A percentile compares a stretch with the other conserved stretches of the same genome.
phyloP scores from a whole-genome alignment of 225 moss, liverwort and hornwort genomes.

The Physcomitrium patens region DNA sequence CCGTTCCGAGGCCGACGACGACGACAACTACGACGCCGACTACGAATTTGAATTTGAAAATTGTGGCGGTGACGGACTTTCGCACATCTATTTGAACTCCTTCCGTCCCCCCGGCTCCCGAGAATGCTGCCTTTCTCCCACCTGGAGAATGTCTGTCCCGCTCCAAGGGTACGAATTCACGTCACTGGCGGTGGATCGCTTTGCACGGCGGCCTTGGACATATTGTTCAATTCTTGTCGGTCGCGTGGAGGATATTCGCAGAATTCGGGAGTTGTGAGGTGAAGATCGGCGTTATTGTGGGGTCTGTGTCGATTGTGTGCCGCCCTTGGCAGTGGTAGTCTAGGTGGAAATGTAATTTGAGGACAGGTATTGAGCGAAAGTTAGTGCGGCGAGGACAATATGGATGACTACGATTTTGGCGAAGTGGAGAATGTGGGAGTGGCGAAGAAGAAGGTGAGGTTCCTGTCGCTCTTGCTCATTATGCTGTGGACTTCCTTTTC shows the following conservation, averaged over 20 bases:
- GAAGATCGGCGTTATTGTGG: too few species aligned
- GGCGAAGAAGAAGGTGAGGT: slow-evolving; percentile 45
- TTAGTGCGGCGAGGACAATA: not conserved
- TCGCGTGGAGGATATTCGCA: too few species aligned
- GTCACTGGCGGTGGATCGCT: too few species aligned
- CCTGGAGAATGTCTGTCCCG: not conserved
- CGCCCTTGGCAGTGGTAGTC: not conserved
- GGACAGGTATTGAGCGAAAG: not conserved
- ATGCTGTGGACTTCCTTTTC: too few species aligned
- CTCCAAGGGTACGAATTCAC: not conserved
- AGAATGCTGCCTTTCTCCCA: slow-evolving; percentile 9
- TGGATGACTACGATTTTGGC: slow-evolving; percentile 37
- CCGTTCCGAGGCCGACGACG: not conserved
- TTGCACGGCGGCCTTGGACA: too few species aligned
- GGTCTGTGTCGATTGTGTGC: not conserved
- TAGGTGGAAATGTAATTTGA: not conserved
- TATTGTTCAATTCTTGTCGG: too few species aligned
- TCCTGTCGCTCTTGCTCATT: too few species aligned
- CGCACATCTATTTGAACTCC: slow-evolving; percentile 3
- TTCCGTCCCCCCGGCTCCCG: accelerated
- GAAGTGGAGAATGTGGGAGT: slow-evolving; percentile 48
- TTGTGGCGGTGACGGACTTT: slow-evolving; percentile 28
- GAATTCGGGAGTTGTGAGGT: too few species aligned
- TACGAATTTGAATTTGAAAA: slow-evolving; percentile 38
- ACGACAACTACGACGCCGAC: too few species aligned